Base-by-base conservation (phyloP, 805 yeast species). In the Saccharomycopsis oosterbeekiorum region DNA sequence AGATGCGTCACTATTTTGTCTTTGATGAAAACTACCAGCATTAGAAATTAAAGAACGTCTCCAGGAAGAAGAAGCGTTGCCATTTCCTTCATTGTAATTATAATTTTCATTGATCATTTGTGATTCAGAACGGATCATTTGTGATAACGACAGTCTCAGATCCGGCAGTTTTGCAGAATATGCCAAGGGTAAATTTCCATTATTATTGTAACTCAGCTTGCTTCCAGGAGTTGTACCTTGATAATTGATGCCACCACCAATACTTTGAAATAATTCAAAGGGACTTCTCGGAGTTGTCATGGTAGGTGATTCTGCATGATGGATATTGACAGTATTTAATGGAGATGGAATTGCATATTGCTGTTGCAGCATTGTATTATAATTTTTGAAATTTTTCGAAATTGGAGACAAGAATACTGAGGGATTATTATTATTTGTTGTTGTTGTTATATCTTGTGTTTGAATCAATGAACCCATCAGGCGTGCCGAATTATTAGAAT, bases 21-120 rank as follows among this genome's bases (percentile, higher is more conserved):
- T 47, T 21, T 47, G 53, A 47, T 47, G 53, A 21, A n/a, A 47
- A 24, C 53, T 47, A 24, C 53, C 53, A 47, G 53, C 53, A 47
- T 47, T 47, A 11, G 53, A 47, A 47, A 47, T 47, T 34, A 24
- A 47, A 47, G 53, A 47, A 47, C 53, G 53, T 24, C 53, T 47
- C 53, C 53, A 47, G 6, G 53, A 47, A 21, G 53, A 47, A 21
- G 50, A n/a, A 42, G 15, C n/a, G n/a, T 37, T 37, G 4, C 34
- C 53, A 47, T 47, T 47, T 10, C 53, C 53, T 47, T 47, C 53
- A 24, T 47, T 47, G 21, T 21, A 47, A 24, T 26, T 47, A 21
- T 15, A 47, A 24, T 47, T 47, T 10, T 47, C 53, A 47, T 47
- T 47, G 2, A 47, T 47, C 10, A 21, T 24, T 14, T 47, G 53